Evolutionary conservation across 371 early-diverging fungal genomes (phyloP), one percentile per base, ranked within the genome.

Genomic region (Parasitella parasitica): DNA sequence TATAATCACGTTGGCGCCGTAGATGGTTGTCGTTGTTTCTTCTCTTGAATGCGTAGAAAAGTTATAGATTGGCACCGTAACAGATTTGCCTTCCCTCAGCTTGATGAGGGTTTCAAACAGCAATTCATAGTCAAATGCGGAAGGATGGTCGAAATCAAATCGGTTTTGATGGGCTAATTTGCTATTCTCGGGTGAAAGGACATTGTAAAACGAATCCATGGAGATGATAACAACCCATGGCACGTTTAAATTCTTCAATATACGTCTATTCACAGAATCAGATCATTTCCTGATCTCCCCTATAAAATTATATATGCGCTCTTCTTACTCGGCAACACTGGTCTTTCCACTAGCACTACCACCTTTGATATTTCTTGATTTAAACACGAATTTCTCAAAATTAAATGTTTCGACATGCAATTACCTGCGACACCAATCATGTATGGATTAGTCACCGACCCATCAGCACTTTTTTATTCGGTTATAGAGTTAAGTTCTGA

Each of bases 201-300:
- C 76, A 63, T 91, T 94, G 81, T 97, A 97, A 71, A 95, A 97
- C 4, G 94, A 92, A 76, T 97, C 97, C 96, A 96, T 96, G 37
- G 91, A 93, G 28, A 97, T 56, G 34, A 97, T 84, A 4, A 93
- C 90, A 3, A 95, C 95, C 92, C 92, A 91, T 15, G 92, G 91
- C 0, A 90, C 91, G 63, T 89, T 88, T 57, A 92, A 67, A 53
- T 86, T 85, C 62, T 89, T 88, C 54, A 90, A 82, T 50, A 92
- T 89, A 46, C 87, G 80, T 46, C 86, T 86, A 27, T 43, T 26
- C 34, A 35, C 43, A 43, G 2, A 43, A 20, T 43, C 22, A 43
- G 43, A 18, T 3, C 15, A 32, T 60, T 52, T 52, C 30, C 3
- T 24, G 20, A 11, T 46, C 49, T 50, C 18, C 18, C 18, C 36